phyloP scores from a whole-genome alignment of 441 rosid genomes.

The Daphne laureola region DNA sequence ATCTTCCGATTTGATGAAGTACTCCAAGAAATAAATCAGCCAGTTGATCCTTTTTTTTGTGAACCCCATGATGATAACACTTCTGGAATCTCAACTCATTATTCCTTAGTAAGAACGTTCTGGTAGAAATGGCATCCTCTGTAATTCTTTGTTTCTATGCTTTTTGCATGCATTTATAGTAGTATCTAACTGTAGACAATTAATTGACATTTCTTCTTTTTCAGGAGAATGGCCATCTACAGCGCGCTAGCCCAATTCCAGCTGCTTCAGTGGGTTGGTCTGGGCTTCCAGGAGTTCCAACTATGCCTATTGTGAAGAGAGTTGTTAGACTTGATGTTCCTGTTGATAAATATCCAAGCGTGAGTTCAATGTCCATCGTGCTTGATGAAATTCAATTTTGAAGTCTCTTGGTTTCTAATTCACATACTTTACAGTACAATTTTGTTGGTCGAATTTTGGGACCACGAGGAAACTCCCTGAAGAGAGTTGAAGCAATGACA shows the following conservation, averaged over 20 bases:
- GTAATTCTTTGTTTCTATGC: too few relatives aligned
- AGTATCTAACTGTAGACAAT: too few relatives aligned
- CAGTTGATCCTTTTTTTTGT: too few relatives aligned
- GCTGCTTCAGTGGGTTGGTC: constrained; percentile 69
- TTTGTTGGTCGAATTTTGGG: constrained; percentile 96
- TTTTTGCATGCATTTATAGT: too few relatives aligned
- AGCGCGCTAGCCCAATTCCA: constrained; percentile 58
- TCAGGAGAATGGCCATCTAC: constrained; percentile 75
- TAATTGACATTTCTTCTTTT: constrained; percentile 8
- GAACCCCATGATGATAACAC: too few relatives aligned
- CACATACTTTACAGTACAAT: constrained; percentile 50
- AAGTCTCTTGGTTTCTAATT: constrained; percentile 20
- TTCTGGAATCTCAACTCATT: too few relatives aligned
- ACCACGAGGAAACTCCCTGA: constrained; percentile 94
- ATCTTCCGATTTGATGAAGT: too few relatives aligned
- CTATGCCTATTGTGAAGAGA: constrained; percentile 58
- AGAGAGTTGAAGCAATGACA: constrained; percentile 81
- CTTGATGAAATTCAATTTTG: constrained; percentile 2
- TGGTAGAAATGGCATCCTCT: too few relatives aligned
- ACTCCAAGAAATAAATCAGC: too few relatives aligned
- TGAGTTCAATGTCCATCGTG: constrained; percentile 27
- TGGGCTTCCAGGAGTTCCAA: constrained; percentile 56
- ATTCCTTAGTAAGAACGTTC: too few relatives aligned
- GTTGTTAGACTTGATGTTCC: constrained; percentile 88
- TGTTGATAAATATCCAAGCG: constrained; percentile 82